Conservation (phyloP, 2,329 filamentous ascomycete genomes). For the Chrysosporium keratinophilum region DNA sequence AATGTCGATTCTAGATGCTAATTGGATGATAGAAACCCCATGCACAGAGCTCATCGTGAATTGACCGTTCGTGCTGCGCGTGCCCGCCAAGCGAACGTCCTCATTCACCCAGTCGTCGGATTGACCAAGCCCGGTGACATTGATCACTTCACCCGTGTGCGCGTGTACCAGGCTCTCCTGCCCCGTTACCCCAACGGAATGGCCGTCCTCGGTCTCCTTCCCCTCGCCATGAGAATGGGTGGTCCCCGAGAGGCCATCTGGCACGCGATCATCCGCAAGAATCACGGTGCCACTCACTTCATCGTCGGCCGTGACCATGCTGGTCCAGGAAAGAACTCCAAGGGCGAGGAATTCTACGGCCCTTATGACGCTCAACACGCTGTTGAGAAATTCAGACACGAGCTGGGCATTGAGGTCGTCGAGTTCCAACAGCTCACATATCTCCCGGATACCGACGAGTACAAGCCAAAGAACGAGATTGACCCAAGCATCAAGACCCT, state of each 20-base stretch:
- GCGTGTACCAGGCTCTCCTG: constrained; percentile 94
- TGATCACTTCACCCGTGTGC: constrained; percentile 98
- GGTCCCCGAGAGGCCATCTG: constrained; percentile 96
- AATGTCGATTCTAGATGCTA: neutral
- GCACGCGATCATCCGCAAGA: constrained; percentile 99
- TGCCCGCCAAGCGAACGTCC: constrained; percentile 91
- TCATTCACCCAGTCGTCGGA: constrained; percentile 97
- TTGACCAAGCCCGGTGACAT: constrained; percentile 99
- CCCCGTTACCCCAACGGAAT: constrained; percentile 98
- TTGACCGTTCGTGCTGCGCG: constrained; percentile 94
- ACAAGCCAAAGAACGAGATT: constrained; percentile 86
- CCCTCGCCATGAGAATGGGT: constrained; percentile 97
- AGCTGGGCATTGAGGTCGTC: constrained; percentile 97
- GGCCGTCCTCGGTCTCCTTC: constrained; percentile 89
- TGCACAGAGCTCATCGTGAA: constrained; percentile 98
- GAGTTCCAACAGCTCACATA: constrained; percentile 99
- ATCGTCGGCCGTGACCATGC: constrained; percentile 98
- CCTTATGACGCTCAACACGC: constrained; percentile 95
- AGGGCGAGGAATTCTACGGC: constrained; percentile 93
- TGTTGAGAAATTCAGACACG: constrained; percentile 89
- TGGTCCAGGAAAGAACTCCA: constrained; percentile 94
- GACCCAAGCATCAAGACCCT: constrained; percentile 70
- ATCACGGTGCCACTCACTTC: constrained; percentile 97
- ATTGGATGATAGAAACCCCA: constrained; percentile 60
- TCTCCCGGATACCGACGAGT: constrained; percentile 93